phyloP scores from a whole-genome alignment of 2,329 filamentous ascomycete species.

The Fusarium fujikuroi region DNA sequence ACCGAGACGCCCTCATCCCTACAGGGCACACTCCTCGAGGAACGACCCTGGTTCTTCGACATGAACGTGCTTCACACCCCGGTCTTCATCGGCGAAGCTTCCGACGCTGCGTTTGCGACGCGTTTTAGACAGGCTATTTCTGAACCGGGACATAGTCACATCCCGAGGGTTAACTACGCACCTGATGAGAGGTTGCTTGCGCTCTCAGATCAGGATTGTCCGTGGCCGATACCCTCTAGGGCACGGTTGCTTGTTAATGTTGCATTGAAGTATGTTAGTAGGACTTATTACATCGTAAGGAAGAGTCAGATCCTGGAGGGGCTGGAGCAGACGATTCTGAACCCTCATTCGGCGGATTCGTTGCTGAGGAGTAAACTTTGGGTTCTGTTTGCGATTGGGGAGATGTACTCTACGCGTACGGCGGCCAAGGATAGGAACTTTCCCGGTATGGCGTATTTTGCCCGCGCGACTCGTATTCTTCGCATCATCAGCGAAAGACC shows the following conservation, averaged over 20 bases:
- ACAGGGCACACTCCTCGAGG: conserved; percentile 37
- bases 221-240: conserved; percentile 53
- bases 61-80: conserved; percentile 49
- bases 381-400: conserved; percentile 58
- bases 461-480: conserved; percentile 52
- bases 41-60: conserved; percentile 50
- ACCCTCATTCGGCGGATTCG: conserved; percentile 47
- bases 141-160: conserved; percentile 45
- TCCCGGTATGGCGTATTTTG: conserved; percentile 57
- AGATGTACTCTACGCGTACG: conserved; percentile 56
- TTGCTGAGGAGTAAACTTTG: conserved; percentile 54
- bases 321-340: conserved; percentile 52
- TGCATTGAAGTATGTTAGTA: conserved; percentile 53
- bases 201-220: conserved; percentile 46
- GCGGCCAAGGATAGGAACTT: conserved; percentile 50
- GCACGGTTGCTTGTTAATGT: conserved; percentile 48
- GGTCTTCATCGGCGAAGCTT: conserved; percentile 51
- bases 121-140: conserved; percentile 51
- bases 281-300: conserved; percentile 56
- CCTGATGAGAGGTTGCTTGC: conserved; percentile 45
- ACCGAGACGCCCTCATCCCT: conserved; percentile 22
- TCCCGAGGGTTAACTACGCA: conserved; percentile 50
- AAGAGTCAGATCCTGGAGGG: conserved; percentile 51
- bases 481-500: conserved; percentile 56
- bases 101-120: conserved; percentile 51